Evolutionary conservation across 2,329 filamentous ascomycete species (phyloP), one percentile per base, ranked within the genome.

Genomic region (Podosphaera fusca): DNA sequence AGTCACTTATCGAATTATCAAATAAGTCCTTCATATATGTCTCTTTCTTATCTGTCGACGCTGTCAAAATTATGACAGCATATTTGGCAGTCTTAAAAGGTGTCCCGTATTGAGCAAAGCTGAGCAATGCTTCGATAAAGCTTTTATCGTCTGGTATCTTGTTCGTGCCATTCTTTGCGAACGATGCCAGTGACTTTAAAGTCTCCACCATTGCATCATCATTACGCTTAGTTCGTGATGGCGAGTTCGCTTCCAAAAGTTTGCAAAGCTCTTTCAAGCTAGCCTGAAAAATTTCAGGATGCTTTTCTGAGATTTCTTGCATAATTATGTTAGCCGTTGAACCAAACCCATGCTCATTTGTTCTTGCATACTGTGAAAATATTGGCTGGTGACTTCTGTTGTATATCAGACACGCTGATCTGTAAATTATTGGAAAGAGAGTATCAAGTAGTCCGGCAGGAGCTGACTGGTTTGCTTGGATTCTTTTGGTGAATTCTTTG

Each of bases 381-480:
- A 87, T 82, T 2, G 89, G 81, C 21, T 98, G 81, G 67, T 98
- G 89, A 67, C 90, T 96, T 65, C 86, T 82, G 71, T 95, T 98
- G 72, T 94, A 95, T 62, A 95, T 78, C 61, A 98, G 76, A 58
- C 87, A 82, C 38, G 87, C 84, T 57, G 83, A 83, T 49, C 87
- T 81, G 67, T 94, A 95, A 3, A 96, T 73, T 14, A 98, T 74
- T 4, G 88, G 85, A 4, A 83, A 78, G 33, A 98, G 68, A 0
- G 87, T 94, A 40, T 94, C 87, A 2, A 94, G 71, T 52, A 92
- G 74, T 34, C 74, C 73, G n/a, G 69, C 64, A n/a, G 73, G 68
- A 60, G 78, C 69, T 56, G 77, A 75, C 51, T 82, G 74, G 30
- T 79, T 79, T 56, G 79, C 76, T 63, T 89, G 84, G 40, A 94